Evolutionary conservation across 2,329 filamentous ascomycete genomes (phyloP).

Genomic region (Fusarium multiceps): DNA sequence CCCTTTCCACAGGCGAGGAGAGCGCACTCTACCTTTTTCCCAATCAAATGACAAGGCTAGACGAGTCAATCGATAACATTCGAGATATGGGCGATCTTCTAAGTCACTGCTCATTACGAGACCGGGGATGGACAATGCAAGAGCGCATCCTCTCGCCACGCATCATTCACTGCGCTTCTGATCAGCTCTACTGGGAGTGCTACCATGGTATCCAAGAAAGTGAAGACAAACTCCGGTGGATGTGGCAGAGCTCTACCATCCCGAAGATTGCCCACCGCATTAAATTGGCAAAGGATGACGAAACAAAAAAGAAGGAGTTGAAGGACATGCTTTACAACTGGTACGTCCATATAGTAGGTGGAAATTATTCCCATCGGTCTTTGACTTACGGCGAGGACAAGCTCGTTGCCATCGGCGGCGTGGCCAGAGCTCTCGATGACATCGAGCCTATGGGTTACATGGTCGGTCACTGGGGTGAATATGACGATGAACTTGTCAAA

Average conservation of each 20-base stretch:
- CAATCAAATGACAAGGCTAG: neutral
- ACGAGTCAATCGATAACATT: neutral
- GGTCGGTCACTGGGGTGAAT: conserved; percentile 6
- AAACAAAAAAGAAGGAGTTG: neutral
- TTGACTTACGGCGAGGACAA: conserved; percentile 4
- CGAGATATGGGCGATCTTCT: conserved; percentile 3
- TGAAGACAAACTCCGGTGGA: neutral
- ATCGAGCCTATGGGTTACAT: conserved; percentile 4
- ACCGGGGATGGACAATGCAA: conserved; percentile 11
- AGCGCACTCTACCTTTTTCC: neutral
- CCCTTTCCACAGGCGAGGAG: neutral
- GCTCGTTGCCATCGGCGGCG: neutral
- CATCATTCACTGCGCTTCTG: conserved; percentile 1
- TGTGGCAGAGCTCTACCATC: neutral
- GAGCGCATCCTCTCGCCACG: neutral
- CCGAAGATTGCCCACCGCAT: neutral
- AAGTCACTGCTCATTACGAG: neutral
- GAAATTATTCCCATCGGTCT: neutral
- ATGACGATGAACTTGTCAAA: conserved; percentile 1
- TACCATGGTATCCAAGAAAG: neutral
- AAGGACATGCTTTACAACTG: conserved; percentile 1
- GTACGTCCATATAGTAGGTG: conserved; percentile 2
- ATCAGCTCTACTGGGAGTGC: conserved; percentile 17
- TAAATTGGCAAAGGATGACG: neutral
- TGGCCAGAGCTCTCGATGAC: neutral